Percentiles rank a stretch among this genome's conserved stretches.
phyloP scores from a whole-genome alignment of 2,329 filamentous ascomycete genomes.

The Pestalotiopsis sp. region DNA sequence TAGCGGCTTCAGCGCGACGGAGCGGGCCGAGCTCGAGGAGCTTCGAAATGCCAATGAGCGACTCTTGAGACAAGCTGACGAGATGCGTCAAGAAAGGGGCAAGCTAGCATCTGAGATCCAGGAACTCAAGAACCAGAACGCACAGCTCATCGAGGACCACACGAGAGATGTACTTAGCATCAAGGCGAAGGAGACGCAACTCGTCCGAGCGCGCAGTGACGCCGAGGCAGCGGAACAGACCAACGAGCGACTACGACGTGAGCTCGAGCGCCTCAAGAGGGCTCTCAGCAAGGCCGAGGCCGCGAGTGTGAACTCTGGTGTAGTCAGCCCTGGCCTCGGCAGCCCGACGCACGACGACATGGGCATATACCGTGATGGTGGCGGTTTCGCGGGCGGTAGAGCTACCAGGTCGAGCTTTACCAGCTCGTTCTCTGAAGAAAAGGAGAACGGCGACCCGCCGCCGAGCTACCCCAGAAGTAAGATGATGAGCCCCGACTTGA shows the following conservation, averaged over 20 bases:
- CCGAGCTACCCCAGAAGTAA: constrained; percentile 48
- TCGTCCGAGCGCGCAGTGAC: constrained; percentile 88
- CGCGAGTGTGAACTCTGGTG: constrained; percentile 38
- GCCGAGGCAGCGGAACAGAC: constrained; percentile 85
- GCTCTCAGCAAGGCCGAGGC: constrained; percentile 69
- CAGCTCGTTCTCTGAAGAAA: constrained; percentile 73
- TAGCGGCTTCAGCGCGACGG: constrained; percentile 73
- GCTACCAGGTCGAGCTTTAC: constrained; percentile 62
- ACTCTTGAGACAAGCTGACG: constrained; percentile 73
- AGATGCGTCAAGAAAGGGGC: constrained; percentile 78
- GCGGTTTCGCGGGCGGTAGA: constrained; percentile 35
- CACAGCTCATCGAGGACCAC: constrained; percentile 94
- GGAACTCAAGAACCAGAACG: constrained; percentile 96
- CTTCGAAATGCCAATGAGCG: constrained; percentile 82
- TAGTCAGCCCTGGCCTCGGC: constrained; percentile 44
- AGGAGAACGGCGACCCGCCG: constrained; percentile 65
- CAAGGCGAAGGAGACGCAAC: constrained; percentile 97
- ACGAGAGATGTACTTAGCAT: constrained; percentile 94
- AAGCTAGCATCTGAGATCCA: constrained; percentile 85
- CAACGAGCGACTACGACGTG: constrained; percentile 80
- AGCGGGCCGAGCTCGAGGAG: constrained; percentile 90
- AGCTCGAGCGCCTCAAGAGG: constrained; percentile 91
- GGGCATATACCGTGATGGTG: constrained; percentile 59
- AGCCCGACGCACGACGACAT: constrained; percentile 61
- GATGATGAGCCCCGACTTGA: constrained; percentile 53